phyloP scores from a whole-genome alignment of 1,284 basidiomycete genomes.

The Ceraceosorus guamensis region DNA sequence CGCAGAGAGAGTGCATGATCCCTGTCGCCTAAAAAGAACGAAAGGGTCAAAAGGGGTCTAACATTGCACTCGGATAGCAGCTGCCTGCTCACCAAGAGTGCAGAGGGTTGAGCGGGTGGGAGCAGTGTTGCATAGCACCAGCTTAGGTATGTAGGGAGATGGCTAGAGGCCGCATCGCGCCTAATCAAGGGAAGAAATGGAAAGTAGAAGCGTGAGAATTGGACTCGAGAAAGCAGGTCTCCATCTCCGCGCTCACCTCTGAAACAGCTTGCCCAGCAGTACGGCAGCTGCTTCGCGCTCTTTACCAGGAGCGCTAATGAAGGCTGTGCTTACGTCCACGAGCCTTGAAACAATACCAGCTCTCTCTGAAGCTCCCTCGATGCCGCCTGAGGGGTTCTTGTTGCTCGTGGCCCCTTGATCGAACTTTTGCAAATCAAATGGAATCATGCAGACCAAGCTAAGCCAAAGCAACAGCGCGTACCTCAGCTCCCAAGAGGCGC shows the following conservation, averaged over 20 bases:
- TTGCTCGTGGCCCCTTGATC: conserved; percentile 54
- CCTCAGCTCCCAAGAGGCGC: conserved; percentile 64
- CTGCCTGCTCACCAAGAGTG: too few relatives aligned
- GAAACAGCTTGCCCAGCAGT: conserved; percentile 68
- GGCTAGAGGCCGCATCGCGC: neutral
- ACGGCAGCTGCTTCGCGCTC: conserved; percentile 70
- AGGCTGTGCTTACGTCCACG: conserved; percentile 59
- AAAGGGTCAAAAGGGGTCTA: too few relatives aligned
- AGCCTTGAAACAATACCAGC: conserved; percentile 51
- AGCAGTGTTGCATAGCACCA: neutral
- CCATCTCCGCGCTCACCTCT: conserved; percentile 55
- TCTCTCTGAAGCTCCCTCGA: neutral
- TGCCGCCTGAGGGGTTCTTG: too few relatives aligned
- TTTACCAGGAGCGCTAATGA: conserved; percentile 64
- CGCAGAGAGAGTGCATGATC: conserved; percentile 64
- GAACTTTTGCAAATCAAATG: conserved; percentile 81
- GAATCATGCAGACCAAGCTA: conserved; percentile 84
- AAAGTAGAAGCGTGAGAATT: too few relatives aligned
- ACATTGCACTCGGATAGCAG: too few relatives aligned
- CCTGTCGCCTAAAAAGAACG: conserved; percentile 58
- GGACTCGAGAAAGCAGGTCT: too few relatives aligned
- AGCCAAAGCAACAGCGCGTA: conserved; percentile 86
- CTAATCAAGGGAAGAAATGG: neutral
- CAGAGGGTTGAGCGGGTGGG: too few relatives aligned
- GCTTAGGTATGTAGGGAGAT: neutral